Percentiles rank a stretch among this genome's conserved stretches.
These are phyloP conservation scores for Noccaea bulbosa DNA, from an alignment of 345 rosid species.

Conservation along the genomic window DNA sequence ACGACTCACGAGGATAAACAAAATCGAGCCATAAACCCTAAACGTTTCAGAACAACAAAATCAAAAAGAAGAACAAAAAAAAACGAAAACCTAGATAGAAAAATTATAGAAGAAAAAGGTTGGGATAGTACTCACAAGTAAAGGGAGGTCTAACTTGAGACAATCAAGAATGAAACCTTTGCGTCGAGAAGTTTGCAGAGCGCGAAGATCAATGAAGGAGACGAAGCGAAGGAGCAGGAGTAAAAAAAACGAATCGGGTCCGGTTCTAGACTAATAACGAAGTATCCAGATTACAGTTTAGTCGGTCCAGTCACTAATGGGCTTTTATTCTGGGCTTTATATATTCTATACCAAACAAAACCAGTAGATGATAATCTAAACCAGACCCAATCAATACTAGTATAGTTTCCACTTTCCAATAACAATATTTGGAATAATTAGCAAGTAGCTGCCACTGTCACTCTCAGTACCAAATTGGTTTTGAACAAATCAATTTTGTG, in stretches of 20 bases:
- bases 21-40: conserved; percentile 4
- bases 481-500: background rate
- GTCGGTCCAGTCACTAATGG: no score
- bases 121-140: conserved; percentile 13
- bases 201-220: conserved; percentile 9
- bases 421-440: no score
- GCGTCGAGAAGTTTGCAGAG: conserved; percentile 34
- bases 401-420: background rate
- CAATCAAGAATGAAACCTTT: conserved; percentile 7
- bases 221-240: no score
- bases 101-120: background rate
- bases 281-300: no score
- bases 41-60: background rate
- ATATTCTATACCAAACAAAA: background rate
- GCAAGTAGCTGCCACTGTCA: background rate
- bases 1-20: no score
- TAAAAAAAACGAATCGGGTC: conserved; percentile 21
- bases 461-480: conserved; percentile 1
- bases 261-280: background rate
- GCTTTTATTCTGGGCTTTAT: no score
- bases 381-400: background rate
- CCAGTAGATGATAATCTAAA: background rate
- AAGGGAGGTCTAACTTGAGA: conserved; percentile 9
- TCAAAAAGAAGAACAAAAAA: background rate
- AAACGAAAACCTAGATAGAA: background rate